These are phyloP conservation scores for Arthrobotrys pseudoclavata DNA, from an alignment of 2,329 filamentous ascomycete species.

Conservation along the genomic window DNA sequence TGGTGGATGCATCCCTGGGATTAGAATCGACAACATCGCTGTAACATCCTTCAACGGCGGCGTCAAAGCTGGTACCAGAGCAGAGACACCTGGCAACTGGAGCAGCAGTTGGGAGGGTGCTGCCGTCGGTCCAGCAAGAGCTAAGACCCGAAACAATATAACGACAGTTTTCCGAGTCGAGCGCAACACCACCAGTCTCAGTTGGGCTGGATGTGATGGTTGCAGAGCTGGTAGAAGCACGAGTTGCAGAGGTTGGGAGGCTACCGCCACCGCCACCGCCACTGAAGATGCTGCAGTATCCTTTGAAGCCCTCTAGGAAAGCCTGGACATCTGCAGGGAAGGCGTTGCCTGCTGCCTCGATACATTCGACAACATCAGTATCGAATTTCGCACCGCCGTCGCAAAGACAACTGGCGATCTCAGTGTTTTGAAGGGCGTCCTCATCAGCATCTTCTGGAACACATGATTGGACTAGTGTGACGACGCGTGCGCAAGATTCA, in stretches of 20 bases:
- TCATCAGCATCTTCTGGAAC: not conserved
- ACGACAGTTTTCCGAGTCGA: slow-evolving; percentile 15
- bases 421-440: not conserved
- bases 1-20: slow-evolving; percentile 16
- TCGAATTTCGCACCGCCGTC: slow-evolving; percentile 12
- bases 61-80: slow-evolving; percentile 32
- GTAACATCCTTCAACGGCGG: slow-evolving; percentile 29
- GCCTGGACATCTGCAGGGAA: not conserved
- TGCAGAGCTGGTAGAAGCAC: not conserved
- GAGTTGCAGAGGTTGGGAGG: not conserved
- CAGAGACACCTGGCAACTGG: slow-evolving; percentile 39
- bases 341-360: not conserved
- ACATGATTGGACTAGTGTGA: not conserved
- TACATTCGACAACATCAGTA: slow-evolving; percentile 12
- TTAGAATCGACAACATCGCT: slow-evolving; percentile 14
- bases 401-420: slow-evolving; percentile 31
- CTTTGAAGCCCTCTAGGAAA: slow-evolving; percentile 16
- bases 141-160: slow-evolving; percentile 10
- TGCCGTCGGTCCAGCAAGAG: slow-evolving; percentile 34
- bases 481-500: slow-evolving; percentile 3
- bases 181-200: not conserved
- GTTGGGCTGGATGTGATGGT: not conserved
- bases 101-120: slow-evolving; percentile 18
- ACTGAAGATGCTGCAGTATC: slow-evolving; percentile 23
- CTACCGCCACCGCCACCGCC: slow-evolving; percentile 18